Conservation (phyloP, 441 rosid species). For the Metrosideros polymorpha region DNA sequence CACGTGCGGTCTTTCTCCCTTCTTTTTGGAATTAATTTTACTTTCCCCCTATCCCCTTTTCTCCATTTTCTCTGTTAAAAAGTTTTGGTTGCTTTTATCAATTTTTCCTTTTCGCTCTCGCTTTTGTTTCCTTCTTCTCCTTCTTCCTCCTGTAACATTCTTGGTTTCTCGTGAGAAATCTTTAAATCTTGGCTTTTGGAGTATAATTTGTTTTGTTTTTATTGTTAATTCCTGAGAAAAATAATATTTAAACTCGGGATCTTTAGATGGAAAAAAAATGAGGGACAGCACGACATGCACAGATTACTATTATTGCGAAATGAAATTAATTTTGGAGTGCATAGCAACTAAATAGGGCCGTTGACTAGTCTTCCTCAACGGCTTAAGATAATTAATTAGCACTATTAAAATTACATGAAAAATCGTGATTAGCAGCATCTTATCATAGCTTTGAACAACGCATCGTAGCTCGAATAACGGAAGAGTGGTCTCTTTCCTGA, state of each 20-base stretch:
- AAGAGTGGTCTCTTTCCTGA: not conserved
- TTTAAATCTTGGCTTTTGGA: not conserved
- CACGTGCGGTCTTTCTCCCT: not conserved
- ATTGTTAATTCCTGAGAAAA: not conserved
- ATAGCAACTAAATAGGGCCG: not conserved
- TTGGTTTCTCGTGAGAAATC: not conserved
- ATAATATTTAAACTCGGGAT: not conserved
- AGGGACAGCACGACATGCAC: not conserved
- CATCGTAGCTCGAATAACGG: not conserved
- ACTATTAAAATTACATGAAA: not conserved
- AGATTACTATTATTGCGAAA: not conserved
- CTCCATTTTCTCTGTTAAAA: not conserved
- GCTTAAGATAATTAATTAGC: not conserved
- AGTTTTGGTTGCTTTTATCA: not conserved
- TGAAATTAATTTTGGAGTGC: not conserved
- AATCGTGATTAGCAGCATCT: not conserved
- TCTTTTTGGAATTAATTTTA: not conserved
- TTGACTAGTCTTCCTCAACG: not conserved
- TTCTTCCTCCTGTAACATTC: not conserved
- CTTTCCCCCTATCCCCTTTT: no score
- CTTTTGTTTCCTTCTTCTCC: not conserved
- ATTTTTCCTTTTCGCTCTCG: not conserved
- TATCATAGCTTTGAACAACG: not conserved
- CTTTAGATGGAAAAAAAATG: not conserved
- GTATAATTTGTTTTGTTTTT: not conserved